These are phyloP conservation scores for Coelastrella sp. DNA, from an alignment of 139 green algal species.

Conservation along the genomic window DNA sequence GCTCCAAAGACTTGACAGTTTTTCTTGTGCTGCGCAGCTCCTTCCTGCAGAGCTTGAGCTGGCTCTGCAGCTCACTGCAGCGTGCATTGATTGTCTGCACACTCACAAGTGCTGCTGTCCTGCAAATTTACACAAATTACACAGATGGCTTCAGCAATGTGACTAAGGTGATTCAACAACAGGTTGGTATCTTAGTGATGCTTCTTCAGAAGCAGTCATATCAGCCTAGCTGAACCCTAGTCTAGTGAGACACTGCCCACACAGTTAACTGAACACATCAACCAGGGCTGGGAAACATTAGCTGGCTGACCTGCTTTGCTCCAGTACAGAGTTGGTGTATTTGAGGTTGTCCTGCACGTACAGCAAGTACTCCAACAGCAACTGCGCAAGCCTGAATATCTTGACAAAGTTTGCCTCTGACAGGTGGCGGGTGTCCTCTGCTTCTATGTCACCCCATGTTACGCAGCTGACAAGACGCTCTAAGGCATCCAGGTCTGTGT, in stretches of 20 bases:
- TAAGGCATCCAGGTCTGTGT: slow-evolving; percentile 70
- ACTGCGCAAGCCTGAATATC: slow-evolving; percentile 81
- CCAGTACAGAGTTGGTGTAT: slow-evolving; percentile 58
- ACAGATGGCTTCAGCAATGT: background rate
- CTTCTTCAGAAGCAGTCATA: no score
- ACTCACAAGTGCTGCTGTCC: background rate
- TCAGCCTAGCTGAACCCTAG: no score
- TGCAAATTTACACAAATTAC: background rate
- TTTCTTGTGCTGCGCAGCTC: slow-evolving; percentile 62
- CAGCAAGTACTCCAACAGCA: slow-evolving; percentile 86
- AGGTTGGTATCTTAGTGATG: no score
- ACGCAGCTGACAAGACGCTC: slow-evolving; percentile 60
- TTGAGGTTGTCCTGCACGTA: slow-evolving; percentile 83
- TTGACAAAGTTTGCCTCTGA: slow-evolving; percentile 74
- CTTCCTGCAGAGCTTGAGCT: slow-evolving; percentile 52
- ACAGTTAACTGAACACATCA: background rate
- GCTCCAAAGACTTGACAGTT: slow-evolving; percentile 69
- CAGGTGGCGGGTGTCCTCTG: slow-evolving; percentile 76
- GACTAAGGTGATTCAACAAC: no score
- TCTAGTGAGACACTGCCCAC: no score
- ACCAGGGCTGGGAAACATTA: no score
- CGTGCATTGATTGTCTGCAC: slow-evolving; percentile 52
- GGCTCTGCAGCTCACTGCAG: slow-evolving; percentile 57
- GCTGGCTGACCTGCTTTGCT: slow-evolving; percentile 59
- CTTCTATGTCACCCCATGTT: slow-evolving; percentile 72